Conservation (phyloP, 1,139 yeast genomes). For the Magnusiomyces sp. region DNA sequence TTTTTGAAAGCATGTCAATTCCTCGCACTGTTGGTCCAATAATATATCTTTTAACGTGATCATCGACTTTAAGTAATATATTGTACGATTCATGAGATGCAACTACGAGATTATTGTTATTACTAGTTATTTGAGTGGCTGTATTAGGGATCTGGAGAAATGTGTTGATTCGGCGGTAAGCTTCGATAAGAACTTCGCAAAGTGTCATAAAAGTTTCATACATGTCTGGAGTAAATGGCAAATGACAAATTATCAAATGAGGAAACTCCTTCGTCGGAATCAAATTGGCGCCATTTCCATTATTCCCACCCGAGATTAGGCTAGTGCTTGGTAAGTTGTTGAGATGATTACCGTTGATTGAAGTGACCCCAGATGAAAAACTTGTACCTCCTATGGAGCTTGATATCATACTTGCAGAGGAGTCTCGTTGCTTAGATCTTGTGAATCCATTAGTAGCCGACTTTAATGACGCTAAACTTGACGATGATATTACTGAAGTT, state of each 20-base stretch:
- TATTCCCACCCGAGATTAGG: slow-evolving; percentile 4
- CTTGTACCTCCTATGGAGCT: not conserved
- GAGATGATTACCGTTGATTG: not conserved
- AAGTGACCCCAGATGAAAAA: not conserved
- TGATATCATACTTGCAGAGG: not conserved
- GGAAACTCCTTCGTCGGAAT: slow-evolving; percentile 15
- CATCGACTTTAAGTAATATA: slow-evolving; percentile 23
- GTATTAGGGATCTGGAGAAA: slow-evolving; percentile 7
- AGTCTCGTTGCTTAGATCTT: not conserved
- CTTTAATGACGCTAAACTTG: not conserved
- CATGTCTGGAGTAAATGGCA: slow-evolving; percentile 27
- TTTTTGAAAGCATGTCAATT: slow-evolving; percentile 22
- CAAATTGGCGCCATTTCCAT: slow-evolving; percentile 9
- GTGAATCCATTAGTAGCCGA: not conserved
- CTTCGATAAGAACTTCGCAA: slow-evolving; percentile 24
- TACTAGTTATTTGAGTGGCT: not conserved
- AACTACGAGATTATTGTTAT: not conserved
- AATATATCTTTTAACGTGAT: slow-evolving; percentile 21
- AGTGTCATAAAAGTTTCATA: slow-evolving; percentile 26
- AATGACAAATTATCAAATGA: slow-evolving; percentile 21
- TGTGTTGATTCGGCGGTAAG: slow-evolving; percentile 21
- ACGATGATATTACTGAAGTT: not conserved
- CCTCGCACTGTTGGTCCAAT: slow-evolving; percentile 25
- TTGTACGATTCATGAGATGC: slow-evolving; percentile 20
- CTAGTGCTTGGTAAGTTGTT: slow-evolving; percentile 1